Evolutionary conservation across 805 yeast genomes (phyloP).

Genomic region (Saccharomycopsis fermentans): DNA sequence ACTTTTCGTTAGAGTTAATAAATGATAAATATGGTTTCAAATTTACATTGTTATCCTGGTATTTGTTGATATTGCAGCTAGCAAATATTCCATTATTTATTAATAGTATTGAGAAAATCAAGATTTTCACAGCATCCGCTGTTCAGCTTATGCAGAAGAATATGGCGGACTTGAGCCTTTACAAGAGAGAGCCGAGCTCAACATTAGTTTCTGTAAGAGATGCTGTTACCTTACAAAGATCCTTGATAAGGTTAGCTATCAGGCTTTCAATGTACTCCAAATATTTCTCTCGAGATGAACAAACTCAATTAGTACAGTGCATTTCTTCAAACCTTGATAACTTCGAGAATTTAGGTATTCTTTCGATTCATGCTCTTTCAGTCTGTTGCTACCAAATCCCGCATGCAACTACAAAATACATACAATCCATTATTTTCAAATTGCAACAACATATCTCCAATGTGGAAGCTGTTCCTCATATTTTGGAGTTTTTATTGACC

Average conservation of each 20-base stretch:
- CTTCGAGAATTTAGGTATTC: conserved; percentile 58
- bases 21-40: not conserved
- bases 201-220: conserved; percentile 2
- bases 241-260: conserved; percentile 5
- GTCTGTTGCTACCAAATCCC: conserved; percentile 79
- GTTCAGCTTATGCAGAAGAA: conserved; percentile 4
- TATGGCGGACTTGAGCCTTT: not conserved
- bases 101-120: conserved; percentile 2
- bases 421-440: conserved; percentile 59
- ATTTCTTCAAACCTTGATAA: conserved; percentile 7
- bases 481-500: conserved; percentile 62
- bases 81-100: conserved; percentile 16
- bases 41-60: conserved; percentile 10
- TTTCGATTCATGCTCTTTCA: conserved; percentile 66
- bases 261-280: conserved; percentile 12
- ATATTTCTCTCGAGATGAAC: conserved; percentile 7
- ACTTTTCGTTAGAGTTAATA: not conserved
- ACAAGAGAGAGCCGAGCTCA: not conserved
- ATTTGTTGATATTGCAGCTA: conserved; percentile 8
- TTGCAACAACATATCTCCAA: conserved; percentile 68
- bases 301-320: conserved; percentile 6
- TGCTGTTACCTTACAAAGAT: conserved; percentile 9
- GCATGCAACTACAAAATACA: conserved; percentile 52
- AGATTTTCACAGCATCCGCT: not conserved
- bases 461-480: conserved; percentile 58